phyloP scores from a whole-genome alignment of 495 filamentous ascomycete species.

The Acidiella bohemica region DNA sequence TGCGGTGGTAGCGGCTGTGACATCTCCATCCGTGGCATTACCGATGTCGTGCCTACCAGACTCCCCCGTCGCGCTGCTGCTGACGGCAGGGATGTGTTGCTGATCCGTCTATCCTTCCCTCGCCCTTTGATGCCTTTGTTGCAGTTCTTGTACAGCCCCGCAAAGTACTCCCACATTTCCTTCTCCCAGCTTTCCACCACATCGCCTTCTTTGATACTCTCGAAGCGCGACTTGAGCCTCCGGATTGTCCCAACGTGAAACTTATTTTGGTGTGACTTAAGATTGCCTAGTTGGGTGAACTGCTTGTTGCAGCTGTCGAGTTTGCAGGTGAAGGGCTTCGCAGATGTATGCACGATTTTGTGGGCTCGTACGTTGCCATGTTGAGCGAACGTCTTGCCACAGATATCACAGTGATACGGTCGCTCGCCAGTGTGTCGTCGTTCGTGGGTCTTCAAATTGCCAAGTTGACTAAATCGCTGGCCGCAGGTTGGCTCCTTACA shows the following conservation, averaged over 20 bases:
- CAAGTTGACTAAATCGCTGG: conserved; percentile 72
- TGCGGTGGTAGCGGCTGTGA: too few species aligned
- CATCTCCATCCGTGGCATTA: too few species aligned
- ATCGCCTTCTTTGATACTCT: conserved; percentile 45
- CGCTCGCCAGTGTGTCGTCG: conserved; percentile 77
- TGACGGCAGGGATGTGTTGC: neutral
- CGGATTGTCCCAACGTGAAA: conserved; percentile 66
- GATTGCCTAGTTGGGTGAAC: conserved; percentile 79
- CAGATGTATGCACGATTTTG: conserved; percentile 61
- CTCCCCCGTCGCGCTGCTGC: too few species aligned
- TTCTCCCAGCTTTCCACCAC: conserved; percentile 54
- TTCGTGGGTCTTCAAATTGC: conserved; percentile 83
- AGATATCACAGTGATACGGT: conserved; percentile 71
- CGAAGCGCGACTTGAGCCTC: conserved; percentile 61
- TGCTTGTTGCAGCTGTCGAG: conserved; percentile 72
- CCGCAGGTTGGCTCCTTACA: conserved; percentile 66
- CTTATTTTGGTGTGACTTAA: conserved; percentile 93
- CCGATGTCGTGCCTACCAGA: too few species aligned
- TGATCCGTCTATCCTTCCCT: conserved; percentile 54
- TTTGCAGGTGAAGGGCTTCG: conserved; percentile 68
- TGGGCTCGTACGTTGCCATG: conserved; percentile 80
- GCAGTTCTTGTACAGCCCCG: conserved; percentile 79
- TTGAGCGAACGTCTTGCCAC: conserved; percentile 71
- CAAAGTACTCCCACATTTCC: conserved; percentile 77
- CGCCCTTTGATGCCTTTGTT: conserved; percentile 91